Evolutionary conservation across 1,284 basidiomycete species (phyloP).

Genomic region (Ceratobasidium sp.): DNA sequence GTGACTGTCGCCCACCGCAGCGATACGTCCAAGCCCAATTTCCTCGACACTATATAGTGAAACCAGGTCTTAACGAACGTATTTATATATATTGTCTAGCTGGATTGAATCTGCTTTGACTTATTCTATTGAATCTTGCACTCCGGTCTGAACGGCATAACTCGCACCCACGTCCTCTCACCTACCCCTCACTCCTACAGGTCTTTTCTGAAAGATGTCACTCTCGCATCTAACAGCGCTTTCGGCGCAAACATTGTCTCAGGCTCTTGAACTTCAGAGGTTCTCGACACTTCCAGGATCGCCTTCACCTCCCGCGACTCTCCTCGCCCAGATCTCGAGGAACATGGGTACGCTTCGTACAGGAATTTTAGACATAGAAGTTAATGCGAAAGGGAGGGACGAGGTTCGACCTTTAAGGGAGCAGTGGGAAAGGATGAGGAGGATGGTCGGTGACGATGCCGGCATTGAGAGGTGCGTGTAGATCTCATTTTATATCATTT

Average conservation of each 20-base stretch:
- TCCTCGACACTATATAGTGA: too few species aligned
- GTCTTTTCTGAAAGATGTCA: too few species aligned
- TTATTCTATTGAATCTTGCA: neutral
- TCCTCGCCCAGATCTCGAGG: constrained; percentile 43
- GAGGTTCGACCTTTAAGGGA: constrained; percentile 40
- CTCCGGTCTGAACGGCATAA: neutral
- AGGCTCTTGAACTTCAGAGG: constrained; percentile 45
- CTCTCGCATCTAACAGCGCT: constrained; percentile 43
- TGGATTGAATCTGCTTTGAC: too few species aligned
- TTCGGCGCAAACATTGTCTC: constrained; percentile 43
- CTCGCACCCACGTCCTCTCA: neutral
- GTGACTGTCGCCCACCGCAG: too few species aligned
- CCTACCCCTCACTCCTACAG: too few species aligned
- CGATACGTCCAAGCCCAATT: too few species aligned
- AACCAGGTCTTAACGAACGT: too few species aligned
- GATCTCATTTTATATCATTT: too few species aligned
- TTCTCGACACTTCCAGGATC: constrained; percentile 43
- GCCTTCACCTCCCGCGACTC: constrained; percentile 42
- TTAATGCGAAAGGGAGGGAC: constrained; percentile 28
- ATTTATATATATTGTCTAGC: too few species aligned
- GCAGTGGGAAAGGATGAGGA: constrained; percentile 45
- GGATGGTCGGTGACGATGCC: constrained; percentile 43
- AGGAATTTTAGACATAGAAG: constrained; percentile 45
- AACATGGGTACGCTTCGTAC: constrained; percentile 43
- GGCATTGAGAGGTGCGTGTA: constrained; percentile 42